Conservation (phyloP, 2,329 filamentous ascomycete species). For the Penicillium frequentans region DNA sequence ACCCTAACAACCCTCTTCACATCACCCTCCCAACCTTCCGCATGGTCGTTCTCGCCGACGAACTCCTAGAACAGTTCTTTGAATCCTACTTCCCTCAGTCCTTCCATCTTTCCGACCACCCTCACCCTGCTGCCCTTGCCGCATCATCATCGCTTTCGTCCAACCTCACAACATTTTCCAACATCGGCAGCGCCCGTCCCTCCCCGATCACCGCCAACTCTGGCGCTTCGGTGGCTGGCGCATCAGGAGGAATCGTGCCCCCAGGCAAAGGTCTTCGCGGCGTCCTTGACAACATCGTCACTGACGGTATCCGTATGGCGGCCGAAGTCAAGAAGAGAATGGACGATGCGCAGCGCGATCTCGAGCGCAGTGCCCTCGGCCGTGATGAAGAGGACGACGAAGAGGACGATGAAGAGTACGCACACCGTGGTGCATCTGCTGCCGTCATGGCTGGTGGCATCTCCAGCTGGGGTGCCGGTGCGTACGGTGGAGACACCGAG, state of each 20-base stretch:
- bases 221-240: slow-evolving; percentile 46
- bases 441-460: slow-evolving; percentile 35
- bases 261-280: slow-evolving; percentile 77
- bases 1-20: slow-evolving; percentile 88
- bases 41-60: slow-evolving; percentile 96
- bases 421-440: slow-evolving; percentile 20
- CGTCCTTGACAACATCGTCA: slow-evolving; percentile 95
- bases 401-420: slow-evolving; percentile 67
- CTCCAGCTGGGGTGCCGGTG: slow-evolving; percentile 41
- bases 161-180: slow-evolving; percentile 82
- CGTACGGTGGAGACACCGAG: slow-evolving; percentile 58
- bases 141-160: slow-evolving; percentile 56
- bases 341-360: slow-evolving; percentile 90
- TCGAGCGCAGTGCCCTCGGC: slow-evolving; percentile 76
- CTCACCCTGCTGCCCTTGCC: slow-evolving; percentile 47
- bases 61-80: slow-evolving; percentile 94
- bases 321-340: slow-evolving; percentile 88
- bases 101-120: slow-evolving; percentile 77
- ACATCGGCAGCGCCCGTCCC: slow-evolving; percentile 55
- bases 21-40: slow-evolving; percentile 97
- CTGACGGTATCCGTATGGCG: slow-evolving; percentile 93
- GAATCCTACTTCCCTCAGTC: slow-evolving; percentile 92
- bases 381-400: slow-evolving; percentile 69
- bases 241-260: slow-evolving; percentile 60
- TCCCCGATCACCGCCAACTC: slow-evolving; percentile 41